These are phyloP conservation scores for Vanderwaltozyma polyspora DNA, from an alignment of 805 yeast genomes.

Conservation along the genomic window DNA sequence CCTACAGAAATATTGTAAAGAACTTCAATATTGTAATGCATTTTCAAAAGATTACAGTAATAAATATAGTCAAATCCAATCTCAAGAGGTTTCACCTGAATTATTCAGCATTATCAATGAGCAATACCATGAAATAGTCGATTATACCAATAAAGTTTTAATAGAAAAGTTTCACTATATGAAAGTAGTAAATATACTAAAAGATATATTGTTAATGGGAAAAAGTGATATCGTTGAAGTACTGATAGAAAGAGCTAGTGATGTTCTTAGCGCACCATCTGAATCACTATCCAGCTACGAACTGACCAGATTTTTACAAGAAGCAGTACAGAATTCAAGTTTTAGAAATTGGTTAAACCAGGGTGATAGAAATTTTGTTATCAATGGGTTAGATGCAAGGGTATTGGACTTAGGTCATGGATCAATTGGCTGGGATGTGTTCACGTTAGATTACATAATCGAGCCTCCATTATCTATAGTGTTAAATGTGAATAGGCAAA, in stretches of 20 bases:
- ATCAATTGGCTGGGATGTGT: conserved; percentile 82
- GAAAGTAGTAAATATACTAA: conserved; percentile 49
- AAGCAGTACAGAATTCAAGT: conserved; percentile 49
- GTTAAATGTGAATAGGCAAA: conserved; percentile 37
- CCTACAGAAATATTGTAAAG: conserved; percentile 53
- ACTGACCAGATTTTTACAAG: conserved; percentile 51
- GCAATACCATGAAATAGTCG: conserved; percentile 43
- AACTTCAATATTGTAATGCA: conserved; percentile 49
- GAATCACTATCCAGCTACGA: conserved; percentile 52
- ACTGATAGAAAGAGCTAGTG: conserved; percentile 44
- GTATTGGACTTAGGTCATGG: conserved; percentile 64
- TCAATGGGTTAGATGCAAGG: conserved; percentile 67
- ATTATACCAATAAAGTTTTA: conserved; percentile 40
- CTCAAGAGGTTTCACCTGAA: conserved; percentile 3
- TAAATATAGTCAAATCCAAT: conserved; percentile 6
- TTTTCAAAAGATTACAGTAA: conserved; percentile 26
- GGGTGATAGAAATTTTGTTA: conserved; percentile 29
- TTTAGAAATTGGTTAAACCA: conserved; percentile 30
- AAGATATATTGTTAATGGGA: conserved; percentile 56
- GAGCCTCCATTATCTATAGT: conserved; percentile 43
- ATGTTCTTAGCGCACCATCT: conserved; percentile 49
- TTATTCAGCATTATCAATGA: conserved; percentile 29
- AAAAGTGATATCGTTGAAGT: conserved; percentile 75
- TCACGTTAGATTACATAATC: conserved; percentile 67
- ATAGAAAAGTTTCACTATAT: conserved; percentile 38